Evolutionary conservation across 306 rosid species (phyloP), one percentile per base, ranked within the genome.

Genomic region (Vigna unguiculata): DNA sequence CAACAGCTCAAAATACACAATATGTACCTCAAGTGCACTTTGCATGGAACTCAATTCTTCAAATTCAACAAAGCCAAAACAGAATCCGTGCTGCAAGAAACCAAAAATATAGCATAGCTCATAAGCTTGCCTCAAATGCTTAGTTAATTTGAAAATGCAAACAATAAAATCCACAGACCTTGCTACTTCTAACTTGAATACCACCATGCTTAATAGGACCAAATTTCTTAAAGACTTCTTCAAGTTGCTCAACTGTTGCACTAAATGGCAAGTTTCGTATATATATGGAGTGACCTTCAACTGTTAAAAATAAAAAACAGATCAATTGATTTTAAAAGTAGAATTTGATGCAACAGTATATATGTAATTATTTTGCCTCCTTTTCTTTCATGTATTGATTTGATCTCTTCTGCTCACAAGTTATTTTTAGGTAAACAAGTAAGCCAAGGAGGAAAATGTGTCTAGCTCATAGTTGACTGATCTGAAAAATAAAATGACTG

Each of bases 51-150:
- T 86, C 80, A 74, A 47, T 49, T 78, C 87, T 83, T 96, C 96
- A 83, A 91, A 96, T 86, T 96, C 99, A 70, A 96, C 97, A 72
- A 96, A 96, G 79, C 99, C 97, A 64, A 96, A 96, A 86, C 98
- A 92, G 85, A 89, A 92, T 34, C 99, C 98, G 68, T 91, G 97
- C 93, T 85, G 98, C 85, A 83, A 69, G 85, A 72, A 73, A 64
- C 78, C 77, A 87, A 77, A 80, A 67, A 72, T 54, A 74, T 19
- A 78, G 70, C 45, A 47, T 17, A 80, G 81, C 59, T 58, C 38
- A 49, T 78, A 67, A 84, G 78, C 69, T 71, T 32, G 72, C 76
- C 76, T 80, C 79, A 73, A 67, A 83, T 53, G 17, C 69, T 69
- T 34, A 65, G 30, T 21, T 65, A 51, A 24, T 58, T 76, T 75